Evolutionary conservation across 2,329 filamentous ascomycete genomes (phyloP).

Genomic region (Camptophora hylomeconis): DNA sequence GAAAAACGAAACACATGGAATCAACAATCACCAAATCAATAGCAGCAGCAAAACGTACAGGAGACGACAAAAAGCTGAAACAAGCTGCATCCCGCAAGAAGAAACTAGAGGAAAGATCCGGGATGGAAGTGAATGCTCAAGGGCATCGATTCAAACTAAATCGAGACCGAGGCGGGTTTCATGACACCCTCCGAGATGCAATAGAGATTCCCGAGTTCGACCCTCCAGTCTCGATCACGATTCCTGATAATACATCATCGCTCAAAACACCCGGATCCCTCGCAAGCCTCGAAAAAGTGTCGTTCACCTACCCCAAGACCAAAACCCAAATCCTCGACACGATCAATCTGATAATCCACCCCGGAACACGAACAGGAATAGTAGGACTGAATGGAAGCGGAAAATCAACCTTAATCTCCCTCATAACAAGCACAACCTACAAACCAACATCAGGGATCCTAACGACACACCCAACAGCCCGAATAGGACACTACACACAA

Average conservation of each 20-base stretch:
- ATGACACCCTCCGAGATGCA: conserved; percentile 46
- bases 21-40: conserved; percentile 63
- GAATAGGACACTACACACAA: conserved; percentile 67
- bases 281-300: conserved; percentile 56
- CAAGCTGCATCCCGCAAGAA: conserved; percentile 75
- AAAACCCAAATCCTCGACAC: conserved; percentile 43
- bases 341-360: conserved; percentile 55
- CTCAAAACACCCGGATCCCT: conserved; percentile 64
- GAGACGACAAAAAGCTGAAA: conserved; percentile 75
- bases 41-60: conserved; percentile 60
- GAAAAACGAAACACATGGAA: conserved; percentile 68
- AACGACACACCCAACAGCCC: conserved; percentile 54
- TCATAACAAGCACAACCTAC: conserved; percentile 34
- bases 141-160: conserved; percentile 73
- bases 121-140: conserved; percentile 56
- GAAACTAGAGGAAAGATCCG: conserved; percentile 71
- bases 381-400: conserved; percentile 70
- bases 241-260: conserved; percentile 30
- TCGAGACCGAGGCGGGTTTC: conserved; percentile 53
- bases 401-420: conserved; percentile 64
- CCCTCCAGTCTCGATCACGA: conserved; percentile 14
- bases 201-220: conserved; percentile 57
- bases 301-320: conserved; percentile 47
- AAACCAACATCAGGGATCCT: conserved; percentile 48
- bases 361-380: conserved; percentile 62